Evolutionary conservation across 345 rosid species (phyloP).

Genomic region (Eucalyptus cloeziana): DNA sequence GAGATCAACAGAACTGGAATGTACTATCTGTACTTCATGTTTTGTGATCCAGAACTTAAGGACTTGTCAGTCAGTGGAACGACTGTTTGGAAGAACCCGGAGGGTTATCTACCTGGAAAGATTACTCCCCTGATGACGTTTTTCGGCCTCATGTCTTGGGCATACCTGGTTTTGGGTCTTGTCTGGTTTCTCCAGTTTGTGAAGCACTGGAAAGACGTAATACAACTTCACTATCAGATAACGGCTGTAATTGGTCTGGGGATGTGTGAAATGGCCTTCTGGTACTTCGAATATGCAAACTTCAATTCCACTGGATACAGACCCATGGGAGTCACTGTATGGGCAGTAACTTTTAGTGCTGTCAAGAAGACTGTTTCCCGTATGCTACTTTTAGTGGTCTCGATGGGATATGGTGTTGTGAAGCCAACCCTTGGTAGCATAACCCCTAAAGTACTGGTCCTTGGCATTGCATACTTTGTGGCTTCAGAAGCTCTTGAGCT

Average conservation of each 20-base stretch:
- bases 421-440: slow-evolving; percentile 18
- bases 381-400: slow-evolving; percentile 19
- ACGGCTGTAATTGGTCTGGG: slow-evolving; percentile 25
- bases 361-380: slow-evolving; percentile 25
- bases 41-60: slow-evolving; percentile 21
- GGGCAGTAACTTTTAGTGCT: slow-evolving; percentile 22
- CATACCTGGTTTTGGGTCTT: slow-evolving; percentile 21
- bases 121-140: slow-evolving; percentile 27
- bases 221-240: slow-evolving; percentile 25
- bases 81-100: slow-evolving; percentile 31
- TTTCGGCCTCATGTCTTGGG: slow-evolving; percentile 25
- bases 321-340: slow-evolving; percentile 20
- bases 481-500: slow-evolving; percentile 27
- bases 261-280: slow-evolving; percentile 37
- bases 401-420: slow-evolving; percentile 36
- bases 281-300: slow-evolving; percentile 26
- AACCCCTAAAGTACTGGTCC: slow-evolving; percentile 10
- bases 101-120: slow-evolving; percentile 35
- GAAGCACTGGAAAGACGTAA: slow-evolving; percentile 17
- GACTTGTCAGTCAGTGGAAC: slow-evolving; percentile 14
- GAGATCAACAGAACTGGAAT: slow-evolving; percentile 23
- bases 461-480: slow-evolving; percentile 14
- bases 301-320: slow-evolving; percentile 22
- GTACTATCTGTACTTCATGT: slow-evolving; percentile 38
- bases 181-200: slow-evolving; percentile 27